A percentile compares a stretch with the other conserved stretches of the same genome.
phyloP scores from a whole-genome alignment of 805 yeast genomes.

The Saccharomyces mikatae region DNA sequence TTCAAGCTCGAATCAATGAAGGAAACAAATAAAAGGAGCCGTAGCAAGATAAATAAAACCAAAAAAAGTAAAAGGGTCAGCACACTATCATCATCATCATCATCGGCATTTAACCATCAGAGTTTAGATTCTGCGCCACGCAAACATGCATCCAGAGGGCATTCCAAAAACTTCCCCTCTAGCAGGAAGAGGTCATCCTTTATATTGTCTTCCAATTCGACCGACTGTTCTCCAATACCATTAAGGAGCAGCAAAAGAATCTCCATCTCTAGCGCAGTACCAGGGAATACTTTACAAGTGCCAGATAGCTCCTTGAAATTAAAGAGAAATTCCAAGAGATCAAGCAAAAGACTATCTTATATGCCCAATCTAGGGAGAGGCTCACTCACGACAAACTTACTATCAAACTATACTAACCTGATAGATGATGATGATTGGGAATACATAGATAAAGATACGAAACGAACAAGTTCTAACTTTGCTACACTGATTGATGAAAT shows the following conservation, averaged over 20 bases:
- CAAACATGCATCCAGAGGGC: conserved; percentile 25
- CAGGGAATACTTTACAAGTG: conserved; percentile 19
- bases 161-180: conserved; percentile 21
- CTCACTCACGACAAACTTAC: conserved; percentile 57
- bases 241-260: conserved; percentile 13
- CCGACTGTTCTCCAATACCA: conserved; percentile 30
- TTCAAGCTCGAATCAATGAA: conserved; percentile 44
- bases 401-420: conserved; percentile 61
- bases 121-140: conserved; percentile 37
- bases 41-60: background rate
- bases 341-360: conserved; percentile 30
- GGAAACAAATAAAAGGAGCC: conserved; percentile 16
- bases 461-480: conserved; percentile 64
- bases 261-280: conserved; percentile 10
- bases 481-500: conserved; percentile 66
- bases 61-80: background rate
- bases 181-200: conserved; percentile 18
- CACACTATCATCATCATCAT: conserved; percentile 6
- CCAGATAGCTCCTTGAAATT: conserved; percentile 19
- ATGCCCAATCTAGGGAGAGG: conserved; percentile 42
- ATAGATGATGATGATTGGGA: conserved; percentile 55
- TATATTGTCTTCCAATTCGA: conserved; percentile 7
- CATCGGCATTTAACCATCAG: conserved; percentile 27
- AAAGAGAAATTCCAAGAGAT: conserved; percentile 16
- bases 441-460: conserved; percentile 57